phyloP scores from a whole-genome alignment of 2,329 filamentous ascomycete genomes.

The Achaetomium macrosporum region DNA sequence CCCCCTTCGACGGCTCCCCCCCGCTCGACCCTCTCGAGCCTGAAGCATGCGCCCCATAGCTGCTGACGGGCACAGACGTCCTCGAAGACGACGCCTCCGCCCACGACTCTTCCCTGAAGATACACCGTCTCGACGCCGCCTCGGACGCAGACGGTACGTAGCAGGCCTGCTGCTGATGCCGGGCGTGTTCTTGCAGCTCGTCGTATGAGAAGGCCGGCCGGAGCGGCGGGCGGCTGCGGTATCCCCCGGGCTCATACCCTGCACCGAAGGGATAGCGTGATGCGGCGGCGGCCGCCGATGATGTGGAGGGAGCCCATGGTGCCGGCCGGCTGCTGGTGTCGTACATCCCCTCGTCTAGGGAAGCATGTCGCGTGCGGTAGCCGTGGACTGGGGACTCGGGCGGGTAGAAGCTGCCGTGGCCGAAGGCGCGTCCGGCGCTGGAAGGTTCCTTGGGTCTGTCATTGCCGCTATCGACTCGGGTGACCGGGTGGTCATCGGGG shows the following conservation, averaged over 20 bases:
- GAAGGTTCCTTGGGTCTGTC: constrained; percentile 1
- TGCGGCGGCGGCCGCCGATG: neutral
- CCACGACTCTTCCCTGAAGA: neutral
- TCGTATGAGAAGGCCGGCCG: constrained; percentile 15
- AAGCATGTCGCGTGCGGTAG: constrained; percentile 17
- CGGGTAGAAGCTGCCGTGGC: neutral
- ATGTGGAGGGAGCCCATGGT: neutral
- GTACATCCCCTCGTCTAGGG: constrained; percentile 19
- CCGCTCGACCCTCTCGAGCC: constrained; percentile 3
- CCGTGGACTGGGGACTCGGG: neutral
- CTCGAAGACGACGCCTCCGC: neutral
- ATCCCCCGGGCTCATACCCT: neutral
- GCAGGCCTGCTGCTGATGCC: constrained; percentile 5
- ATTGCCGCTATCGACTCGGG: constrained; percentile 23
- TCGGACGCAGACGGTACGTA: neutral
- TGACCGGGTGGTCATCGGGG: constrained; percentile 33
- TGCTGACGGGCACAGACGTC: neutral
- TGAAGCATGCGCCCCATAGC: neutral
- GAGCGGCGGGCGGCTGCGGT: constrained; percentile 5
- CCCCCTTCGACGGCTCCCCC: constrained; percentile 8
- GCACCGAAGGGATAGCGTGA: neutral
- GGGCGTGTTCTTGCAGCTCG: constrained; percentile 12
- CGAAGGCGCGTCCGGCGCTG: neutral
- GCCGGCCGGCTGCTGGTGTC: neutral
- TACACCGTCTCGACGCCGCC: neutral